Evolutionary conservation across 768 basidiomycete genomes (phyloP), one percentile per base, ranked within the genome.

Genomic region (Boletus sp.): DNA sequence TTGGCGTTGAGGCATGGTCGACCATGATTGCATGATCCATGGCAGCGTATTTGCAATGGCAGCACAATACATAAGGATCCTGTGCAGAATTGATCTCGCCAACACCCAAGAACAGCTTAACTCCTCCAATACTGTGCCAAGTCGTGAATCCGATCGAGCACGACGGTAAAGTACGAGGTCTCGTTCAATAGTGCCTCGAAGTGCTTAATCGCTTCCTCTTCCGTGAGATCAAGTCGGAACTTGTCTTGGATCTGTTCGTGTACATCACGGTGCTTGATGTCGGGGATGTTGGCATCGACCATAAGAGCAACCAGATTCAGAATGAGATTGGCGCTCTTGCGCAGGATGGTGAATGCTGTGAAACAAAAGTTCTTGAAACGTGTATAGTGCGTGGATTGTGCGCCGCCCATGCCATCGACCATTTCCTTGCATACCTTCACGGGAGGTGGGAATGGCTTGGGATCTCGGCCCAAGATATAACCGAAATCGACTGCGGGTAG

Each of bases 321-420:
- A 50, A 99, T 95, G 46, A 99, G 83, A 75, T 98, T 98, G 39
- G 96, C 93, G 66, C 90, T 94, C 78, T 98, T 98, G 61, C 96
- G 85, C 52, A 98, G 81, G 65, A 92, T 93, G 50, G 89, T 90
- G 74, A 98, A 98, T 1, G 93, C 97, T n/a, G 96, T 98, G 72
- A 95, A 96, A 70, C 93, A 97, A 60, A 94, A 88, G 62, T 84
- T 88, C 72, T 98, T 94, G 84, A 99, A 99, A 30, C 95, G 87
- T 25, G 86, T 83, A 70, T 98, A 98, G 69, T 98, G 96, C n/a
- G 88, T 82, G 7, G 94, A 96, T 64, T 90, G 84, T 1, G 91
- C 86, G 11, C 97, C 96, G n/a, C 97, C 97, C 94, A 99, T 96
- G 11, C 91, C 96, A 68, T 99, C 97, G 0, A 98, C 93, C 97